A percentile compares a stretch with the other conserved stretches of the same genome.
Evolutionary conservation across 2,329 filamentous ascomycete species (phyloP).

Genomic region (Diaporthe destruens): DNA sequence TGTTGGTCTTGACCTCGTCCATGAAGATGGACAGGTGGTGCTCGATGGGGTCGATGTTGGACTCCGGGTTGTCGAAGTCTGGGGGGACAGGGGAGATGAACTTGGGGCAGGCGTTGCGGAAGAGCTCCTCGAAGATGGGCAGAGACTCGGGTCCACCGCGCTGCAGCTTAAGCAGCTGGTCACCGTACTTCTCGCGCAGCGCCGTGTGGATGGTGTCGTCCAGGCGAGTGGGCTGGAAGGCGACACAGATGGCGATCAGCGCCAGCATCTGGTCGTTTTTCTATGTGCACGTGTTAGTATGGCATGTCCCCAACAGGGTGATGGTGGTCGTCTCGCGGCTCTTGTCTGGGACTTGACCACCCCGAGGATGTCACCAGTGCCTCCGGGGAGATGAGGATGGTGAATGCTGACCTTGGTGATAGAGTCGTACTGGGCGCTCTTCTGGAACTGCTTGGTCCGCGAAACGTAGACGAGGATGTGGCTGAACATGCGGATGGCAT

Average conservation of each 20-base stretch:
- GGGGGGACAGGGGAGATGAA: constrained; percentile 98
- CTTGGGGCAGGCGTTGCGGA: constrained; percentile 97
- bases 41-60: constrained; percentile 97
- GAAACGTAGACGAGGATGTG: constrained; percentile 99
- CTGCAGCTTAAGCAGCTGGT: constrained; percentile 97
- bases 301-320: neutral
- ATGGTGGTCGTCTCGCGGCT: neutral
- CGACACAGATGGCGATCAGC: constrained; percentile 97
- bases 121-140: constrained; percentile 97
- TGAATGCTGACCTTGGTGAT: constrained; percentile 79
- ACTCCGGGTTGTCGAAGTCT: constrained; percentile 95
- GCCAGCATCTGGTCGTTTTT: constrained; percentile 99
- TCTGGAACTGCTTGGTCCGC: constrained; percentile 99
- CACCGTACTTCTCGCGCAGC: constrained; percentile 98
- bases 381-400: neutral
- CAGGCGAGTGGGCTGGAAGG: constrained; percentile 95
- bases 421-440: constrained; percentile 97
- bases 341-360: neutral
- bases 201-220: constrained; percentile 99
- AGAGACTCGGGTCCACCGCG: constrained; percentile 95
- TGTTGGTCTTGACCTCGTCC: constrained; percentile 99
- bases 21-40: constrained; percentile 98
- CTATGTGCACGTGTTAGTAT: constrained; percentile 49
- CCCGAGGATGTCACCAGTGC: neutral
- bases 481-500: constrained; percentile 99